A percentile compares a stretch with the other conserved stretches of the same genome.
Conservation (phyloP, 2,329 filamentous ascomycete genomes). For the Paraphaeosphaeria sporulosa region DNA sequence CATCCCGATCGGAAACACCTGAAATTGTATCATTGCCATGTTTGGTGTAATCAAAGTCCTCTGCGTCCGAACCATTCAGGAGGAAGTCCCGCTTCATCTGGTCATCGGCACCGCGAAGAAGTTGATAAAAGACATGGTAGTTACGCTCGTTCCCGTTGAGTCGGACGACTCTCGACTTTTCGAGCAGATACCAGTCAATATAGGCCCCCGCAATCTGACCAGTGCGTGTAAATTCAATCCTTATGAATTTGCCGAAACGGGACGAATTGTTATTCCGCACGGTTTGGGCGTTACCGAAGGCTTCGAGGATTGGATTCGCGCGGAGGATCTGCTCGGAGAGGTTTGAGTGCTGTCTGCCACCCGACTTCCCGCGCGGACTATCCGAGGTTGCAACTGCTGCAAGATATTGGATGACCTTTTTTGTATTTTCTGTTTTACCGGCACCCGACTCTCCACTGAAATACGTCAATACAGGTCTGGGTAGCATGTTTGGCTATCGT, state of each 20-base stretch:
- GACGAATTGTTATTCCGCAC: constrained; percentile 99
- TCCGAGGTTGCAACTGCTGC: constrained; percentile 92
- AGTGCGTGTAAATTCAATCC: constrained; percentile 88
- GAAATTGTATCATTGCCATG: constrained; percentile 91
- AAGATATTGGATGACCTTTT: constrained; percentile 98
- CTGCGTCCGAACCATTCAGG: constrained; percentile 75
- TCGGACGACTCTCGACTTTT: constrained; percentile 96
- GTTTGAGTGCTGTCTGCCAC: constrained; percentile 75
- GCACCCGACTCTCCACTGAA: constrained; percentile 87
- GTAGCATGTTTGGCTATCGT: constrained; percentile 35
- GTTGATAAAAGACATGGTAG: constrained; percentile 97
- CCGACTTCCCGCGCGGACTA: constrained; percentile 66
- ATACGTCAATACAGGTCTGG: constrained; percentile 25
- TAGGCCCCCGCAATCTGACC: constrained; percentile 95
- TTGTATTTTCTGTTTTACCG: constrained; percentile 98
- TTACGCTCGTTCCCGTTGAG: constrained; percentile 89
- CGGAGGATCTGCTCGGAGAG: constrained; percentile 95
- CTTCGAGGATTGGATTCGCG: constrained; percentile 96
- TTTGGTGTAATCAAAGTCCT: constrained; percentile 90
- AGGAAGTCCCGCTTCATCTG: constrained; percentile 79
- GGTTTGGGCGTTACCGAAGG: constrained; percentile 97
- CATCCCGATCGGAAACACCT: constrained; percentile 87
- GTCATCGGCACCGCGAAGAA: constrained; percentile 81
- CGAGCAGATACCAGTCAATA: constrained; percentile 97
- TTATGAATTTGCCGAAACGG: constrained; percentile 97